Base-by-base conservation (phyloP, 495 filamentous ascomycete genomes). In the Glonium stellatum region DNA sequence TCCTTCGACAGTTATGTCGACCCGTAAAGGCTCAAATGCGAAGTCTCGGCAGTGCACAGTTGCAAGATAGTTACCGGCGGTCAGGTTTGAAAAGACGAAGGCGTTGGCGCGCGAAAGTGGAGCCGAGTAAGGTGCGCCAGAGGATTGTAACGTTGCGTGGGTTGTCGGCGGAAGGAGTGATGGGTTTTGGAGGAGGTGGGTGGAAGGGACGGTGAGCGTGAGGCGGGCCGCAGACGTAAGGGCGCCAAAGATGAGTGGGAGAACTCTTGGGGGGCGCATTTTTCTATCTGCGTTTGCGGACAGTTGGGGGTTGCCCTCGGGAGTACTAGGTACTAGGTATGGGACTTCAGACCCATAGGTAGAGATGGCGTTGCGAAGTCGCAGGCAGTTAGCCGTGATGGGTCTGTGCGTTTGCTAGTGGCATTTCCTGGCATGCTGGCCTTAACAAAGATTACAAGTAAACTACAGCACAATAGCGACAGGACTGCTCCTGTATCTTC, bases 11-110 rank as follows among this genome's bases (percentile, higher is more conserved):
- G 13, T 63, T 35, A 96, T 80, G 70, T 97, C 91, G 5, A 96
- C 77, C 5, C 90, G 77, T 64, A 92, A 75, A 2, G 88, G 84
- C 61, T 81, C 79, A 66, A 97, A 96, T 51, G 79, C 79, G 69
- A 85, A 83, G 39, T 88, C 89, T 1, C 76, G 69, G 65, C 84
- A 84, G 69, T 87, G 78, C n/a, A 96, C 78, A 65, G 92, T 87
- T 19, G 88, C 81, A 2, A 96, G 78, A 69, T 96, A 98, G 41
- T 82, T 87, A 1, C 85, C 87, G 5, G 77, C 55, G 4, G 73
- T 74, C 35, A 90, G 73, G 67, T 90, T 84, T 35, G 69, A 75
- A 76, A 97, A 96, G 57, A 79, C 73, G 69, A 97, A 89, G 21
- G 80, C 82, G 59, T 86, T 86, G 58, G 79, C 69, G 54, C 78